Percentiles rank a stretch among this genome's conserved stretches.
Conservation (phyloP, 148 eudicot genomes). For the Camellia japonica region DNA sequence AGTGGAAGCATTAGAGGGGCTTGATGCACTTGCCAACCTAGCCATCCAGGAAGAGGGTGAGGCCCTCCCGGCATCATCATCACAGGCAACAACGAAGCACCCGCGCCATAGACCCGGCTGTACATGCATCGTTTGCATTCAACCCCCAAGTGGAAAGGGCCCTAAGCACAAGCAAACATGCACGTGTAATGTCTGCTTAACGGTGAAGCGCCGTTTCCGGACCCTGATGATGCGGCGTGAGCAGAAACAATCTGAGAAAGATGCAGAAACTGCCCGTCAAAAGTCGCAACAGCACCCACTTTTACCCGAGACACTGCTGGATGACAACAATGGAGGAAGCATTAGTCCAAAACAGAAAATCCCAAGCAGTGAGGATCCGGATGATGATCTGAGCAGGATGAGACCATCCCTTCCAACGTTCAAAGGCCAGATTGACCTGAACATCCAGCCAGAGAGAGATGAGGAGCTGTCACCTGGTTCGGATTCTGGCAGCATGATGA, state of each 20-base stretch:
- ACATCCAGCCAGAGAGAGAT: constrained; percentile 62
- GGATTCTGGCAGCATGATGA: constrained; percentile 22
- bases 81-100: constrained; percentile 43
- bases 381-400: constrained; percentile 17
- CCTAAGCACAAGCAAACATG: constrained; percentile 48
- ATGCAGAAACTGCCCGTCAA: constrained; percentile 26
- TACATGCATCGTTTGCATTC: constrained; percentile 65
- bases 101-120: constrained; percentile 69
- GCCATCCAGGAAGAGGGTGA: constrained; percentile 40
- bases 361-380: constrained; percentile 11
- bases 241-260: constrained; percentile 38
- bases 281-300: constrained; percentile 16
- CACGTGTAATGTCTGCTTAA: constrained; percentile 44
- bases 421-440: constrained; percentile 62
- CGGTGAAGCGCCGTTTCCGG: constrained; percentile 37
- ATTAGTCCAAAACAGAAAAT: constrained; percentile 7
- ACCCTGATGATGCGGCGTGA: constrained; percentile 43
- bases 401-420: constrained; percentile 20
- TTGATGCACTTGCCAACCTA: constrained; percentile 34
- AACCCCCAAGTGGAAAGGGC: constrained; percentile 61
- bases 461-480: constrained; percentile 49
- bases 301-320: constrained; percentile 5
- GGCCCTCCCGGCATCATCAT: constrained; percentile 26
- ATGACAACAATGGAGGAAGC: constrained; percentile 6
- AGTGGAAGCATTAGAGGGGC: constrained; percentile 38